Percentiles rank a stretch among this genome's conserved stretches.
These are phyloP conservation scores for Coemansia sp. DNA, from an alignment of 192 early-diverging fungal genomes.

Conservation along the genomic window DNA sequence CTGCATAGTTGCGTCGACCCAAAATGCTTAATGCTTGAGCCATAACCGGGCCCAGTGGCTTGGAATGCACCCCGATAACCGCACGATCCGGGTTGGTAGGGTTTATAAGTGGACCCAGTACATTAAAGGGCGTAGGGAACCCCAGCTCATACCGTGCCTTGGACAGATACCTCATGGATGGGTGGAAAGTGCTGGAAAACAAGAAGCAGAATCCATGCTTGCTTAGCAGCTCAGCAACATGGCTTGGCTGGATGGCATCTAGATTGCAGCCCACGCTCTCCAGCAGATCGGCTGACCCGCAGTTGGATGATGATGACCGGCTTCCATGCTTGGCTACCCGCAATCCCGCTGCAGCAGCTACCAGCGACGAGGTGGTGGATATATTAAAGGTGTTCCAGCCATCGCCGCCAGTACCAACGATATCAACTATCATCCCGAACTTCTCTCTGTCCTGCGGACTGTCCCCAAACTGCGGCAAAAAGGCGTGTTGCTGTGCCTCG, in stretches of 20 bases:
- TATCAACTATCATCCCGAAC: conserved; percentile 66
- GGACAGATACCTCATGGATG: conserved; percentile 79
- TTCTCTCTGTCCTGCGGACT: conserved; percentile 38
- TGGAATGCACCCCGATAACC: conserved; percentile 87
- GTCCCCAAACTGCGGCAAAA: conserved; percentile 55
- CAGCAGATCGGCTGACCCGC: conserved; percentile 91
- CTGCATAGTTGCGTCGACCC: conserved; percentile 78
- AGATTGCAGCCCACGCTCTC: conserved; percentile 82
- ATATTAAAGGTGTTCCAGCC: conserved; percentile 98
- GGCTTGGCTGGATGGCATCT: conserved; percentile 57
- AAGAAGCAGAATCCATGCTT: conserved; percentile 82
- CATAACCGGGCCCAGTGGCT: conserved; percentile 72
- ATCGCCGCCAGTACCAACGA: conserved; percentile 98
- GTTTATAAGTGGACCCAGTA: conserved; percentile 89
- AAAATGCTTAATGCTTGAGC: conserved; percentile 76
- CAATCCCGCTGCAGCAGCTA: conserved; percentile 90
- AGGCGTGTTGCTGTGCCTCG: conserved; percentile 69
- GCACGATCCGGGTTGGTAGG: conserved; percentile 78
- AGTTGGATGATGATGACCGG: conserved; percentile 82
- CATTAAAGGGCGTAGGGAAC: conserved; percentile 90
- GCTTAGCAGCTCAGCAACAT: conserved; percentile 64
- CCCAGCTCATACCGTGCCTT: conserved; percentile 79
- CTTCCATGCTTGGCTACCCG: conserved; percentile 95
- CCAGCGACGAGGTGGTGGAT: conserved; percentile 85
- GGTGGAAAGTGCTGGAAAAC: conserved; percentile 89